Conservation (phyloP, 495 filamentous ascomycete genomes). For the Talaromyces adpressus region DNA sequence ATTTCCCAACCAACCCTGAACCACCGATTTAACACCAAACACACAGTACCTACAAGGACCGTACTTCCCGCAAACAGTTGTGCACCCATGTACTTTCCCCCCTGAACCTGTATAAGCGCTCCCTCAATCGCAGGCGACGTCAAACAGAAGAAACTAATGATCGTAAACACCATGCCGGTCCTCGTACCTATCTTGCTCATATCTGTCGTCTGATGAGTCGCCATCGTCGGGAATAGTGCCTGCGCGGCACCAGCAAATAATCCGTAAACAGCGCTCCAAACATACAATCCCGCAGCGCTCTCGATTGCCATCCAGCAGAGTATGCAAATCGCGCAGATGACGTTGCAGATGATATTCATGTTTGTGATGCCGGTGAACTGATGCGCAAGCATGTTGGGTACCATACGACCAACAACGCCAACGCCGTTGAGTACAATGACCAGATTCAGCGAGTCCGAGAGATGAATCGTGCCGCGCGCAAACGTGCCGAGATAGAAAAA, state of each 20-base stretch:
- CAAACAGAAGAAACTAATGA: slow-evolving; percentile 53
- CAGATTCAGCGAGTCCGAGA: slow-evolving; percentile 46
- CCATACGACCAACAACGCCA: slow-evolving; percentile 49
- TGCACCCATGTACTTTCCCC: slow-evolving; percentile 36
- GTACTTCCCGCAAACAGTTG: slow-evolving; percentile 39
- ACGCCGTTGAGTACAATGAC: slow-evolving; percentile 60
- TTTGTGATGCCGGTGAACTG: slow-evolving; percentile 45
- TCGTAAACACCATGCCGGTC: slow-evolving; percentile 66
- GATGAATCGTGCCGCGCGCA: slow-evolving; percentile 40
- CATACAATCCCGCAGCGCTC: slow-evolving; percentile 40
- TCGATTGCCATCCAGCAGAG: slow-evolving; percentile 52
- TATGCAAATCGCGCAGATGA: slow-evolving; percentile 37
- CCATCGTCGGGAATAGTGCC: slow-evolving; percentile 47
- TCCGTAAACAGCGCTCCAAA: slow-evolving; percentile 51
- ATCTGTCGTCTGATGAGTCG: slow-evolving; percentile 50
- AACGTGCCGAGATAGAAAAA: slow-evolving; percentile 63
- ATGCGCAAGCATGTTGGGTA: slow-evolving; percentile 55
- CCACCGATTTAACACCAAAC: slow-evolving; percentile 28
- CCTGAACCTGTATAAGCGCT: slow-evolving; percentile 32
- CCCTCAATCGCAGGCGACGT: slow-evolving; percentile 61
- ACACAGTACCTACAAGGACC: slow-evolving; percentile 26
- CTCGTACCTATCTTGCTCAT: slow-evolving; percentile 55
- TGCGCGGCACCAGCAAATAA: slow-evolving; percentile 52
- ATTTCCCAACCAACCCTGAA: slow-evolving; percentile 12
- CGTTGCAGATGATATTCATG: slow-evolving; percentile 36